Base-by-base conservation (phyloP, 805 yeast genomes). In the Blastobotrys parvus region DNA sequence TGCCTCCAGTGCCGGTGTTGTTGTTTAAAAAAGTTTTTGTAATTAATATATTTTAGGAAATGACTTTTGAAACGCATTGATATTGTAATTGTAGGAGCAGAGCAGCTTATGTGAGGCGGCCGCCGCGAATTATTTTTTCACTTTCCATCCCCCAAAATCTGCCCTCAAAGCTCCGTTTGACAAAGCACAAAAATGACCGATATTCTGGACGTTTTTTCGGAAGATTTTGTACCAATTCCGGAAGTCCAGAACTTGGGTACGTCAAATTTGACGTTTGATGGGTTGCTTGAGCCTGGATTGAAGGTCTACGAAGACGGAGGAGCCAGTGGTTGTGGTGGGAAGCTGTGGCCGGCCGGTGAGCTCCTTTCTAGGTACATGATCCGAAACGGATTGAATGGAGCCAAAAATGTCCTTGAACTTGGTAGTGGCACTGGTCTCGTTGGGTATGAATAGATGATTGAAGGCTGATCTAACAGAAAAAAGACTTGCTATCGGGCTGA, bases 1-100 rank as follows among this genome's bases (percentile, higher is more conserved):
- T 78, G 97, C 99, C 69, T 88, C 97, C 62, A 87, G 87, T 90
- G 92, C 98, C 65, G 98, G 98, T 87, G 98, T 92, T 72, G 99
- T 92, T 73, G 99, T 89, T 72, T 92, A 89, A 80, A 64, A 41
- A 45, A 20, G 23, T 15, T 16, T 25, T 25, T 25, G 11, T 25
- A 25, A 25, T 8, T 25, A 11, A 8, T 8, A 25, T 25, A 25
- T 25, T 25, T 25, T 11, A 25, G 11, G 11, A 11, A 25, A 25
- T 8, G 7, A 11, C 7, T 25, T 25, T 25, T 25, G 7, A 8
- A 25, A 25, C 29, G 29, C 29, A 25, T 25, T 25, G 29, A n/a
- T n/a, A n/a, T n/a, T n/a, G n/a, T n/a, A n/a, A n/a, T n/a, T n/a
- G n/a, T n/a, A n/a, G n/a, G n/a, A n/a, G n/a, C n/a, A n/a, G n/a